Evolutionary conservation across 257 asterid genomes (phyloP), one percentile per base, ranked within the genome.

Genomic region (Nicotiana sylvestris): DNA sequence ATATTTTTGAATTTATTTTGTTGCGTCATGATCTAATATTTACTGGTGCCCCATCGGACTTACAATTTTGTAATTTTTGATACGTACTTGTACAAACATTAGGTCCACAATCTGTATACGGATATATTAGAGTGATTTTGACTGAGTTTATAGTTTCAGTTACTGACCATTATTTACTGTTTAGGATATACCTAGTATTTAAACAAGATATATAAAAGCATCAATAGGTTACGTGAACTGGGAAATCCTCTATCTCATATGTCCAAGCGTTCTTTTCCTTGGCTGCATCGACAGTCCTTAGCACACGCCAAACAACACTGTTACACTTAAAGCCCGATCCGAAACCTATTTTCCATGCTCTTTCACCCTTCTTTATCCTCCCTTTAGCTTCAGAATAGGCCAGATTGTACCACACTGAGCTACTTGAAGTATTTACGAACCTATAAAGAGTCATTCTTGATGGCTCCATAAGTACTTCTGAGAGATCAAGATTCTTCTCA

Each of bases 371-470:
- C 58, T 55, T 86, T 3, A 88, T 81, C 53, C 91, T 81, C 49
- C 91, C 88, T 32, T 88, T 86, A 1, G 88, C 90, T 81, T 88
- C 90, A 7, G 77, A 27, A n/a, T 86, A 85, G 4, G 90, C 90
- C 81, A 88, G 25, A 43, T 86, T 85, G n/a, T 86, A 88, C 90
- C 90, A 88, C 66, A 86, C 17, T 5, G 87, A 88, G 46, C 91
- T 88, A 25, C 86, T 88, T 0, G 90, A 88, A 1, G 90, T 88
- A 27, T 88, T 88, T 5, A 88, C 91, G 69, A 86, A 86, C 30
- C 90, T 83, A 8, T 66, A 86, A 1, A 88, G 86, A 0, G 91
- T 86, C 91, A 88, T 88, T 67, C 91, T 86, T 55, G 91, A 88
- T 0, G 91, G 90, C 81, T 88, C 89, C 88, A 88, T 82, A 17